Evolutionary conservation across 805 yeast species (phyloP), one percentile per base, ranked within the genome.

Genomic region (Barnettozyma pratensis): DNA sequence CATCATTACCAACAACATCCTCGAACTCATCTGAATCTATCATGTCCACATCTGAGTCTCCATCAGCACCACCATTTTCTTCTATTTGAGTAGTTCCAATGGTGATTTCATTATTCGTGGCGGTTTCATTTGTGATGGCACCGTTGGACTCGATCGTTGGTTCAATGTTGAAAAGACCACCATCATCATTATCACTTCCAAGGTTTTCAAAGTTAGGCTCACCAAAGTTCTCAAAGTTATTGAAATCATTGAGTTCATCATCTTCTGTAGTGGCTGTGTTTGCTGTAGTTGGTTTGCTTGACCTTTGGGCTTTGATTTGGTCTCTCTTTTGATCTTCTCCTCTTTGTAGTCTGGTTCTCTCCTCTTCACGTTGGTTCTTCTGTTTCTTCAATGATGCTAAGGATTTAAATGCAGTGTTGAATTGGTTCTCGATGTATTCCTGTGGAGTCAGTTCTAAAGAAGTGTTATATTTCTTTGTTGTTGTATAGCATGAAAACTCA

Each of bases 381-480:
- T 61, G 56, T 50, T 62, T 67, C 46, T 66, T 67, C 35, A 73
- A 69, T 1, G 51, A 47, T 31, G 58, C 58, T 43, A 75, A 49
- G 6, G 68, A 61, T 6, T 47, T 47, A 6, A 65, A 40, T 4
- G 72, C 67, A 43, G 50, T 56, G 34, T 60, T 61, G 51, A 64
- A 64, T 44, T 63, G 67, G 49, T 53, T 54, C 42, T 69, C 73
- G 7, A 54, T 67, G 66, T 47, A 60, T 54, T 51, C 49, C 48
- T 50, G 63, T 44, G 49, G 55, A 61, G 54, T 36, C 40, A 56
- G 49, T 44, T 60, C 45, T 6, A 47, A 37, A 3, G 37, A 38
- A 5, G 12, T 7, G 7, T 36, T 42, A 30, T 42, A 50, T 3
- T 45, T 42, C 2, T 48, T 51, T 27, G 42, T 19, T 1, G 44